phyloP scores from a whole-genome alignment of 2,329 filamentous ascomycete species.

The Orbilia blumenaviensis region DNA sequence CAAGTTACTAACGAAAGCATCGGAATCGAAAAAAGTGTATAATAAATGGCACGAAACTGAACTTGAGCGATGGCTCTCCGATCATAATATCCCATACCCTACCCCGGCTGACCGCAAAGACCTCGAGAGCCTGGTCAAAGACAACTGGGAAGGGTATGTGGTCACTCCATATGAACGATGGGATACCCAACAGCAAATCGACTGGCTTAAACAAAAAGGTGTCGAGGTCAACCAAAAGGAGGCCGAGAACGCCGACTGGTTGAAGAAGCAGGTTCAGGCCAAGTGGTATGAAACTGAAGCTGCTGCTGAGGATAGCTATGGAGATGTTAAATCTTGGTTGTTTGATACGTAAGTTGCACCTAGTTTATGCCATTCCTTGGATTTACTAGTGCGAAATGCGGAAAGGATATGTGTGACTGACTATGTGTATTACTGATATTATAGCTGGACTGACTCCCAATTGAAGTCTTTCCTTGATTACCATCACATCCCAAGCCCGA shows the following conservation, averaged over 20 bases:
- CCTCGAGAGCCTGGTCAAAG: slow-evolving; percentile 86
- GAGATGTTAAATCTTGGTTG: slow-evolving; percentile 84
- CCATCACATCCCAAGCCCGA: slow-evolving; percentile 84
- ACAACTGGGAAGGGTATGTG: slow-evolving; percentile 85
- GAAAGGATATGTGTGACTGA: slow-evolving; percentile 36
- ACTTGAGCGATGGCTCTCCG: slow-evolving; percentile 94
- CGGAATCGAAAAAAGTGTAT: slow-evolving; percentile 72
- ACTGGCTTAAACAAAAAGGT: slow-evolving; percentile 76
- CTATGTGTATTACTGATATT: background rate
- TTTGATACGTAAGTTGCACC: slow-evolving; percentile 73
- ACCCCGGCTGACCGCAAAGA: slow-evolving; percentile 89
- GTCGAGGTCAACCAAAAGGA: slow-evolving; percentile 74
- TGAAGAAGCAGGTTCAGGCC: slow-evolving; percentile 74
- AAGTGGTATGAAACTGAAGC: slow-evolving; percentile 84
- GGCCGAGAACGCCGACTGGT: slow-evolving; percentile 73
- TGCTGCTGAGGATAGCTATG: slow-evolving; percentile 75
- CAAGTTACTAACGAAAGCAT: background rate
- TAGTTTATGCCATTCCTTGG: slow-evolving; percentile 29
- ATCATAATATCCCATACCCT: slow-evolving; percentile 91
- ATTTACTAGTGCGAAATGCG: background rate
- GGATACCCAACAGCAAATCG: slow-evolving; percentile 74
- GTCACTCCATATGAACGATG: slow-evolving; percentile 78
- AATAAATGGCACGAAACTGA: slow-evolving; percentile 99
- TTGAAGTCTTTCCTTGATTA: slow-evolving; percentile 92
- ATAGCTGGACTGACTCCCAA: slow-evolving; percentile 88